Evolutionary conservation across 2,329 filamentous ascomycete species (phyloP).

Genomic region (Penicillium sp.): DNA sequence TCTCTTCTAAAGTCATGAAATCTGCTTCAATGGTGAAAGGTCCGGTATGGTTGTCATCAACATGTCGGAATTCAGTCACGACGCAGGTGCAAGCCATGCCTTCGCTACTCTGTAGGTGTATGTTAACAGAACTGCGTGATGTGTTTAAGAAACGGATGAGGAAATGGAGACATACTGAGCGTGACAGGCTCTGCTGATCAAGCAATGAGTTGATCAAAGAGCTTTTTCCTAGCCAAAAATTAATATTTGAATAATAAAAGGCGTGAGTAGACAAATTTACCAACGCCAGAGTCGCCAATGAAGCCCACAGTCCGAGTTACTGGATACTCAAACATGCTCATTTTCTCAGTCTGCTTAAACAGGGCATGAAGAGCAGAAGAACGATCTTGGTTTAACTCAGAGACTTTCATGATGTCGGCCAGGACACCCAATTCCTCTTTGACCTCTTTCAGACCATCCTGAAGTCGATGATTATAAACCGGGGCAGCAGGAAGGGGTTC

Average conservation of each 20-base stretch:
- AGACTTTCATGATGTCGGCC: background rate
- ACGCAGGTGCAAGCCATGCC: conserved; percentile 16
- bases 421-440: conserved; percentile 1
- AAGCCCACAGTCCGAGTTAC: conserved; percentile 14
- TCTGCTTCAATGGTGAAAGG: conserved; percentile 16
- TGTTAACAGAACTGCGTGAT: no score
- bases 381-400: background rate
- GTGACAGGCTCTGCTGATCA: conserved; percentile 4
- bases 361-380: background rate
- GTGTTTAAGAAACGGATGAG: background rate
- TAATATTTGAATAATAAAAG: background rate
- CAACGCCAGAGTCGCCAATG: conserved; percentile 17
- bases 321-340: conserved; percentile 10
- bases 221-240: conserved; percentile 11
- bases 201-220: conserved; percentile 17
- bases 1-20: conserved; percentile 6
- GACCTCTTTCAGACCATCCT: background rate
- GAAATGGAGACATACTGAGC: conserved; percentile 11
- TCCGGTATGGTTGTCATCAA: conserved; percentile 1
- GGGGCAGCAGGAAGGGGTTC: conserved; percentile 1
- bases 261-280: background rate
- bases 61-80: conserved; percentile 15
- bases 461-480: conserved; percentile 5
- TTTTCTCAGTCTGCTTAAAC: background rate
- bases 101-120: conserved; percentile 5